A percentile compares a stretch with the other conserved stretches of the same genome.
Conservation (phyloP, 305 asterid species). For the Fraxinus angustifolia region DNA sequence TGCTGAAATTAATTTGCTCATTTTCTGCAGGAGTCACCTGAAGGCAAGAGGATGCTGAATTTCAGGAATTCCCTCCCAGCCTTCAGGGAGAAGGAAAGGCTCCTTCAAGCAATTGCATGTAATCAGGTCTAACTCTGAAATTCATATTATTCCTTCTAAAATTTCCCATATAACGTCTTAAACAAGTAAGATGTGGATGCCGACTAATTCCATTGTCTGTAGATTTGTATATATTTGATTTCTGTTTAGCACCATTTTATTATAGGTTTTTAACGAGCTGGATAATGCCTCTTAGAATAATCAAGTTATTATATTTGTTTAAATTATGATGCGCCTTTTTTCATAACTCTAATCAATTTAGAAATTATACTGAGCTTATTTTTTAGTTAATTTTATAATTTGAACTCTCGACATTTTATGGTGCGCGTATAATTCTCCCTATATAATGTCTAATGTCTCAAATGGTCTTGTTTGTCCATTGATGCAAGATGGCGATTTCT, state of each 20-base stretch:
- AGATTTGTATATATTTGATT: neutral
- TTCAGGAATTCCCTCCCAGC: conserved; percentile 91
- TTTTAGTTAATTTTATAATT: neutral
- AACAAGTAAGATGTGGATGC: neutral
- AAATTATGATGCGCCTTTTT: neutral
- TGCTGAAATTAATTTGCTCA: conserved; percentile 16
- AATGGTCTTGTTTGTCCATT: neutral
- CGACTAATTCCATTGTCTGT: neutral
- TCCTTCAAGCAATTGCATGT: conserved; percentile 90
- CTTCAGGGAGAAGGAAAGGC: conserved; percentile 85
- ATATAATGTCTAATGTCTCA: neutral
- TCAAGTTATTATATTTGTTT: neutral
- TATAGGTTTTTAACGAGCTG: neutral
- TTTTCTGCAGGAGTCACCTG: conserved; percentile 77
- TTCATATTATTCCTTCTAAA: conserved; percentile 15
- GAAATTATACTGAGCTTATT: neutral
- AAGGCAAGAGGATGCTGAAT: conserved; percentile 77
- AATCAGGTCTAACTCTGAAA: conserved; percentile 68
- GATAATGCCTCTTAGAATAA: neutral
- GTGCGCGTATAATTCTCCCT: neutral
- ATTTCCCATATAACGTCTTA: conserved; percentile 4
- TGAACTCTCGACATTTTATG: neutral
- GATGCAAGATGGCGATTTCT: neutral
- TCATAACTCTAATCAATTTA: neutral
- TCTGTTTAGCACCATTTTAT: neutral